Evolutionary conservation across 805 yeast species (phyloP), one percentile per base, ranked within the genome.

Genomic region (Metschnikowia noctiluminum): DNA sequence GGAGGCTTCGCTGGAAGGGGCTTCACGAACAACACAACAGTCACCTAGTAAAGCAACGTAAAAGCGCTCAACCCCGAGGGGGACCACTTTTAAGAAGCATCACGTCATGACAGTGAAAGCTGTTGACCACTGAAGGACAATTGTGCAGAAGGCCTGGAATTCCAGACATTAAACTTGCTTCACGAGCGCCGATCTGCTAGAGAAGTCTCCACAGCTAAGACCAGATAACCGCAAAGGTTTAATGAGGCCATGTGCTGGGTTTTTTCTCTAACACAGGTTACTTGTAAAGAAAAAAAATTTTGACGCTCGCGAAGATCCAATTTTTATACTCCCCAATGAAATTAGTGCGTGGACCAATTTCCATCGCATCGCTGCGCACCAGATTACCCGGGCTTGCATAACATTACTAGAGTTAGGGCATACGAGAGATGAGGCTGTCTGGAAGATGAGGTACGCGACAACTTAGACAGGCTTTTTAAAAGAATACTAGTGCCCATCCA

Each of bases 121-220:
- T 61, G 55, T 62, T 58, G 53, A 39, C 52, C 48, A 35, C 48
- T 38, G 38, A 37, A 37, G 46, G 45, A 40, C 46, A 45, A 62
- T 61, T 67, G 74, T 83, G 82, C 78, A 79, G 79, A 76, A 78
- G 73, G 70, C 64, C 56, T 51, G 60, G 58, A 62, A 74, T 76
- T 68, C 74, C 75, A 68, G 54, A 51, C 45, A 48, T 46, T 50
- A 60, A 64, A 71, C 79, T 74, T 77, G 83, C 84, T 83, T 78
- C 85, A 58, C 85, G 78, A 74, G 89, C 86, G 87, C 80, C 87
- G 87, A 82, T 63, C 80, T 77, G 86, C 77, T 70, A 64, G 66
- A 62, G 64, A 61, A 60, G 58, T 61, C 54, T 53, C 75, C 69
- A 70, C 74, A 70, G 61, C 57, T 43, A 48, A 49, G 51, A 45